Base-by-base conservation (phyloP, 495 filamentous ascomycete species). In the Penicillium mononematosum region DNA sequence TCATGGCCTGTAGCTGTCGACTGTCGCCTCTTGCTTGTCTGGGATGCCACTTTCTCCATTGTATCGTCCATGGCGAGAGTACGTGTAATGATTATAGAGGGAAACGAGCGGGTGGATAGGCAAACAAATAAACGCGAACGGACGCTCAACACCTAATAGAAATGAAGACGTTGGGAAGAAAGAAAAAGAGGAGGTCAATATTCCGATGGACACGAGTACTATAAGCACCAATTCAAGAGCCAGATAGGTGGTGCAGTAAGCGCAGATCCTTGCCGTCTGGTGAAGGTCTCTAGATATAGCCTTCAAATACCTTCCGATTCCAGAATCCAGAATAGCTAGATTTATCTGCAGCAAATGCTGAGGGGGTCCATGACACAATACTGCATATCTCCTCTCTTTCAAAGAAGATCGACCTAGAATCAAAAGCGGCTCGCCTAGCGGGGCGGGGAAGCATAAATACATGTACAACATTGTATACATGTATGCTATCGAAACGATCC, bases 1-100 rank as follows among this genome's bases (percentile, higher is more conserved):
- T 38, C 44, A 55, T 29, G 43, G 5, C 31, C 51, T 1, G 53
- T 55, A 3, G 25, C 60, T 50, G 34, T 34, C 24, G 32, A 39
- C 51, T 24, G 57, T 42, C 24, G 43, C 29, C 50, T 59, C 29
- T 44, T 53, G 32, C 42, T 56, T 53, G 56, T 50, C 12, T 50
- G 32, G 9, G 53, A 55, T 19, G 10, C 47, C 2, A 61, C 17
- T 31, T 51, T 45, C 34, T 68, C 62, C 29, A 55, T 56, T 58
- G 63, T 63, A 46, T 22, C 56, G 3, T 29, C n/a, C 44, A 55
- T 47, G 11, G 31, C 39, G 16, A n/a, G 14, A 19, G 5, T n/a
- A 29, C 5, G 10, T 22, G 27, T 2, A 14, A 32, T 44, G 2
- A 4, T 16, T 7, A 27, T 4, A 19, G 2, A 25, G 11, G 20